A percentile compares a stretch with the other conserved stretches of the same genome.
These are phyloP conservation scores for Stellera chamaejasme DNA, from an alignment of 345 rosid genomes.

Conservation along the genomic window DNA sequence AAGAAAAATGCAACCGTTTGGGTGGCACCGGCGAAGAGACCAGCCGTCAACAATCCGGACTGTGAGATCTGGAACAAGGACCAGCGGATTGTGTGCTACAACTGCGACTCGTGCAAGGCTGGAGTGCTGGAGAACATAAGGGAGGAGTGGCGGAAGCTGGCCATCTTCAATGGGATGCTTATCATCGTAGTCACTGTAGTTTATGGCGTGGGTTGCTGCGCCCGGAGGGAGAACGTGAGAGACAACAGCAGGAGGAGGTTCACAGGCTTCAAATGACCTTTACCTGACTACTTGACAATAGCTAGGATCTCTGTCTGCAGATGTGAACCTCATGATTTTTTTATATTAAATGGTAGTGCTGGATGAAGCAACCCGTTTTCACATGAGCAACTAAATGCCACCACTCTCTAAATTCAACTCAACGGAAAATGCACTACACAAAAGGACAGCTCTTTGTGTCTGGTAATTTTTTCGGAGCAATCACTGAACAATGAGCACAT, in stretches of 20 bases:
- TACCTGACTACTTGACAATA: no score
- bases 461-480: no score
- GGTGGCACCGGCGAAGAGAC: constrained; percentile 9
- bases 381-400: no score
- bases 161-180: constrained; percentile 10
- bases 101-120: constrained; percentile 39
- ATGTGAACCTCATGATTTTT: no score
- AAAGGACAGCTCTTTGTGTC: no score
- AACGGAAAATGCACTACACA: no score
- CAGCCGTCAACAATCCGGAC: constrained; percentile 13
- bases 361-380: no score
- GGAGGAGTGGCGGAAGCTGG: constrained; percentile 21
- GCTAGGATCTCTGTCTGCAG: no score
- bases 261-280: no score
- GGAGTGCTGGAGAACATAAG: constrained; percentile 24
- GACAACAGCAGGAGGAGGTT: neutral
- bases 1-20: constrained; percentile 24
- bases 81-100: constrained; percentile 21
- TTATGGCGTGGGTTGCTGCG: neutral
- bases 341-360: no score
- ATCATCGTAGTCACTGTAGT: neutral
- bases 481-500: no score
- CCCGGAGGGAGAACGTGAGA: neutral
- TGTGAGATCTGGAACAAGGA: constrained; percentile 31
- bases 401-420: no score